Evolutionary conservation across 495 filamentous ascomycete species (phyloP).

Genomic region (Aspergillus ellipticus): DNA sequence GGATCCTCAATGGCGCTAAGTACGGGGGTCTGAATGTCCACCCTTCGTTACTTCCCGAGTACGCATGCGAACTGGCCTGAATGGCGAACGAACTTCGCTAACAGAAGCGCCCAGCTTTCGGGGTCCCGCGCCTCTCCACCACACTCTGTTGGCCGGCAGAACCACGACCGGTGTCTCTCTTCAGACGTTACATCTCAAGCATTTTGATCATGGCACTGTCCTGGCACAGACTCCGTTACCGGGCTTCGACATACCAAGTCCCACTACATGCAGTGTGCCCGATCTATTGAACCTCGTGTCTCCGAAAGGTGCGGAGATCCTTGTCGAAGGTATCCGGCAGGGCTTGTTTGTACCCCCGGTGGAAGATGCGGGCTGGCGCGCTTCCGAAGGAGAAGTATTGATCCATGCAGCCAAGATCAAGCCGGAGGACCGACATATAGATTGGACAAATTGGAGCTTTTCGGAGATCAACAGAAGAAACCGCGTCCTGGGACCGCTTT

Average conservation of each 20-base stretch:
- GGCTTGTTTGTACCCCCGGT: slow-evolving; percentile 65
- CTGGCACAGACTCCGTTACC: slow-evolving; percentile 62
- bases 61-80: slow-evolving; percentile 19
- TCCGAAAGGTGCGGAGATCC: slow-evolving; percentile 53
- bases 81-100: not conserved
- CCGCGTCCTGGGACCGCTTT: slow-evolving; percentile 52
- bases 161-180: slow-evolving; percentile 67
- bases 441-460: slow-evolving; percentile 49
- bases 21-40: slow-evolving; percentile 94
- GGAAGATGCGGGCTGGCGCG: slow-evolving; percentile 34
- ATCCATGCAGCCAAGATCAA: slow-evolving; percentile 51
- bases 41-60: slow-evolving; percentile 89
- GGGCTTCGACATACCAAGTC: slow-evolving; percentile 47
- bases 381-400: slow-evolving; percentile 16
- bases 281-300: slow-evolving; percentile 39
- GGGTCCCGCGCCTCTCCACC: slow-evolving; percentile 73
- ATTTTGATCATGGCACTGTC: slow-evolving; percentile 75
- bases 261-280: slow-evolving; percentile 38
- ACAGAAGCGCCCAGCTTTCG: slow-evolving; percentile 53
- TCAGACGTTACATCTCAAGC: slow-evolving; percentile 72
- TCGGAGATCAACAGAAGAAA: slow-evolving; percentile 45
- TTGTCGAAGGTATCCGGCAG: slow-evolving; percentile 55
- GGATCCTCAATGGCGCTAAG: slow-evolving; percentile 61
- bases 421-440: slow-evolving; percentile 48
- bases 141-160: slow-evolving; percentile 61